A percentile compares a stretch with the other conserved stretches of the same genome.
Evolutionary conservation across 1,139 yeast species (phyloP).

Genomic region (Hyphopichia burtonii): DNA sequence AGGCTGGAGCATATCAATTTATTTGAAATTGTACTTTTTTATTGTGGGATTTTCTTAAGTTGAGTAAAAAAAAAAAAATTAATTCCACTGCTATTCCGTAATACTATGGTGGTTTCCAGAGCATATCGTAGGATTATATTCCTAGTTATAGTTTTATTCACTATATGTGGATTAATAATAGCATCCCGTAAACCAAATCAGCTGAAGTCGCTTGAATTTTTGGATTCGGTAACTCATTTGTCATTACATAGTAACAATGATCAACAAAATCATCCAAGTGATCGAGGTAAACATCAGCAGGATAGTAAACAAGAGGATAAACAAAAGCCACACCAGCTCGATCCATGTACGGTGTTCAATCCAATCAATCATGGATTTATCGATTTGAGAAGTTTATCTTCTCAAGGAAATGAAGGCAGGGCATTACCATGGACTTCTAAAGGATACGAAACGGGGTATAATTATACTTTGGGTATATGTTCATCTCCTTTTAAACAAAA

Average conservation of each 20-base stretch:
- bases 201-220: constrained; percentile 12
- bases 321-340: constrained; percentile 20
- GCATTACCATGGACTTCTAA: constrained; percentile 62
- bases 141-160: constrained; percentile 12
- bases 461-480: constrained; percentile 81
- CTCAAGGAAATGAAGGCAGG: constrained; percentile 40
- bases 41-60: too few relatives aligned
- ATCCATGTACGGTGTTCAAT: constrained; percentile 55
- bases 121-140: constrained; percentile 18
- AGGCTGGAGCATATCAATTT: too few relatives aligned
- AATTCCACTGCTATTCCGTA: too few relatives aligned
- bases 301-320: not conserved
- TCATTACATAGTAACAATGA: constrained; percentile 4
- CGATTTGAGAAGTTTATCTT: constrained; percentile 52
- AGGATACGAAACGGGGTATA: constrained; percentile 69
- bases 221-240: constrained; percentile 20
- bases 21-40: too few relatives aligned
- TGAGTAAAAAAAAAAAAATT: too few relatives aligned
- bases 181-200: constrained; percentile 11
- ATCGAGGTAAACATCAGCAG: not conserved
- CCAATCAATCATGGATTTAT: constrained; percentile 55
- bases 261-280: not conserved
- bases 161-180: constrained; percentile 14
- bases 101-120: constrained; percentile 10
- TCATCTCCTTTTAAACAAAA: constrained; percentile 55